These are phyloP conservation scores for Vigna hirtella DNA, from an alignment of 306 rosid genomes.

Conservation along the genomic window DNA sequence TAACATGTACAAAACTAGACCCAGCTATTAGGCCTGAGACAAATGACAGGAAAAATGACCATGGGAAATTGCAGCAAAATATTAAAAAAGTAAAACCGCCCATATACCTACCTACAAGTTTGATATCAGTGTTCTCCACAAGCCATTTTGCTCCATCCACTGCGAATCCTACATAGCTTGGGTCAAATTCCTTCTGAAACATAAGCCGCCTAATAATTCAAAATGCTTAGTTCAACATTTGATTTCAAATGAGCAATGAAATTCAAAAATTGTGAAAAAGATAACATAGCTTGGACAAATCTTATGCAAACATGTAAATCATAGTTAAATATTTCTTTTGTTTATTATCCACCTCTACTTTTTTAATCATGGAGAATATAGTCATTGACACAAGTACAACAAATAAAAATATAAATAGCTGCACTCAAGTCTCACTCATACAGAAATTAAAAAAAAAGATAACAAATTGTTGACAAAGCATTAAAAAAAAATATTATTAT, in stretches of 20 bases:
- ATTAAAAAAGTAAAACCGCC: constrained; percentile 30
- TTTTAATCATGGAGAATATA: constrained; percentile 9
- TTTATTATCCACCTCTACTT: constrained; percentile 2
- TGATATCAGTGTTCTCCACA: constrained; percentile 87
- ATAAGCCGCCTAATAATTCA: constrained; percentile 73
- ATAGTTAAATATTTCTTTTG: constrained; percentile 18
- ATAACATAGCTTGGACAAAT: constrained; percentile 6
- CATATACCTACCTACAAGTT: constrained; percentile 71
- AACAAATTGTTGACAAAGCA: constrained; percentile 14
- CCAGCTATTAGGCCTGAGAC: neutral
- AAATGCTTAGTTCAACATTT: constrained; percentile 42
- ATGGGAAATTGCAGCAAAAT: constrained; percentile 24
- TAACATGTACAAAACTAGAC: constrained; percentile 24
- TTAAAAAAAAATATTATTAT: neutral
- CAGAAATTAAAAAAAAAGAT: neutral
- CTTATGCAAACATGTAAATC: constrained; percentile 1
- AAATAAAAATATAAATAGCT: neutral
- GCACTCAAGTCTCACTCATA: neutral
- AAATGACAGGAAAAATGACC: constrained; percentile 33
- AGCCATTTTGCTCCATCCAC: constrained; percentile 93
- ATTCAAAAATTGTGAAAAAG: constrained; percentile 27
- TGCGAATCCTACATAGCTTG: constrained; percentile 78
- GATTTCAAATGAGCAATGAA: constrained; percentile 28
- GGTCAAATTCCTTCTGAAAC: constrained; percentile 73
- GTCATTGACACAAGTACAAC: neutral